Evolutionary conservation across 2,329 filamentous ascomycete species (phyloP), one percentile per base, ranked within the genome.

Genomic region (Acrodontium crateriforme): DNA sequence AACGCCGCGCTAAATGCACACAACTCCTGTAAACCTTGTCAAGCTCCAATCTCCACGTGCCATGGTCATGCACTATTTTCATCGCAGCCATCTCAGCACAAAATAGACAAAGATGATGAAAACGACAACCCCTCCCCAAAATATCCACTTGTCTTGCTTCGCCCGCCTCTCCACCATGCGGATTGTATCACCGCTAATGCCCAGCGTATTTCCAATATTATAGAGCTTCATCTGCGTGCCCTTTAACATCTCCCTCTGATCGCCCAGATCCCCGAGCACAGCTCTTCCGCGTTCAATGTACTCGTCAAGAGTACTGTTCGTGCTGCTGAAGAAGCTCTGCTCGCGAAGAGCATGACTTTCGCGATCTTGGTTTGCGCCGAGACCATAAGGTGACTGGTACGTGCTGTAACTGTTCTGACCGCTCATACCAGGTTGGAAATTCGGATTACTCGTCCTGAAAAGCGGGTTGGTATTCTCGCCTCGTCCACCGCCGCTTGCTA

Each of bases 71-170:
- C n/a, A n/a, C n/a, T n/a, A n/a, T n/a, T n/a, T n/a, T 65, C 56
- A 87, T 51, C 81, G 64, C 56, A 98, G 54, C 51, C 72, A 95
- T 56, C 85, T 79, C 49, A 98, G 52, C 31, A 92, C 84, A 39
- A 89, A 59, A 74, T 83, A 95, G 55, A 87, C 93, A 52, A 98
- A 98, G 19, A 70, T 50, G 46, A 95, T 80, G 55, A 98, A 98
- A 18, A 89, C 56, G 4, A 91, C 56, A 3, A 87, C 83, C 0
- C 89, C 84, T 0, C 63, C 78, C 67, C 79, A 80, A 54, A 98
- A 98, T 18, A 98, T 92, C 84, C 85, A 95, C 59, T 94, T 95
- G 54, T 98, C 89, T 62, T 95, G 80, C 54, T 74, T 79, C 27
- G 89, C 84, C 37, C 89, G 67, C 42, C 89, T 62, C 59, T 95